These are phyloP conservation scores for Dinochytrium kinnereticum DNA, from an alignment of 371 early-diverging fungal species.

Conservation along the genomic window DNA sequence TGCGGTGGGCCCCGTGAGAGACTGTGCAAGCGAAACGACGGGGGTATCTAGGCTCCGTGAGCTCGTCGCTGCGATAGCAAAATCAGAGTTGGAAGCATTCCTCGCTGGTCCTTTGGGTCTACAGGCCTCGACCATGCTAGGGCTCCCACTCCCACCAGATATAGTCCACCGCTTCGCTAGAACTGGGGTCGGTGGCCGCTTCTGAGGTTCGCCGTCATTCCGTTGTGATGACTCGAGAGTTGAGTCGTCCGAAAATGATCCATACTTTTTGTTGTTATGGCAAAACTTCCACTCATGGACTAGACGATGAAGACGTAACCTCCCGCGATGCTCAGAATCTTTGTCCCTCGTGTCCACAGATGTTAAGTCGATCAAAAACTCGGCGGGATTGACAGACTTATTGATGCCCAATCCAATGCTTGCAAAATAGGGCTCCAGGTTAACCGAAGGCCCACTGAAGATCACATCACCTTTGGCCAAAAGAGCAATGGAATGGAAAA, in stretches of 20 bases:
- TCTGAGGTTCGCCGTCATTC: neutral
- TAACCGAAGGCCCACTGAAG: conserved; percentile 39
- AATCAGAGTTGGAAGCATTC: neutral
- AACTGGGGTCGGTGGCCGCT: neutral
- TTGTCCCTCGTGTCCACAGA: conserved; percentile 42
- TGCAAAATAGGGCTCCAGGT: conserved; percentile 62
- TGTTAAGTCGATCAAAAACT: conserved; percentile 80
- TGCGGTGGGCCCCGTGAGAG: neutral
- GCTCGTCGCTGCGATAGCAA: neutral
- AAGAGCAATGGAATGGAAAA: conserved; percentile 64
- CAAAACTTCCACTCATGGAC: conserved; percentile 30
- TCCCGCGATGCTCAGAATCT: conserved; percentile 33
- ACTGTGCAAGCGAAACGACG: neutral
- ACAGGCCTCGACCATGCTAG: neutral
- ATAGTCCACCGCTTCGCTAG: neutral
- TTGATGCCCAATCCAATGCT: conserved; percentile 59
- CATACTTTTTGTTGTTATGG: neutral
- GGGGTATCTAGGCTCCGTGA: neutral
- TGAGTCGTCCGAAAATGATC: neutral
- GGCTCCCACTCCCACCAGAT: too few species aligned
- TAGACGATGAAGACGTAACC: conserved; percentile 25
- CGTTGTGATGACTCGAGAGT: neutral
- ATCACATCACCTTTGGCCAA: conserved; percentile 63
- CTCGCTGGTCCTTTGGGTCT: neutral
- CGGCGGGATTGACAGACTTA: conserved; percentile 40